A percentile compares a stretch with the other conserved stretches of the same genome.
phyloP scores from a whole-genome alignment of 768 basidiomycete species.

The Sporobolomyces pararoseus region DNA sequence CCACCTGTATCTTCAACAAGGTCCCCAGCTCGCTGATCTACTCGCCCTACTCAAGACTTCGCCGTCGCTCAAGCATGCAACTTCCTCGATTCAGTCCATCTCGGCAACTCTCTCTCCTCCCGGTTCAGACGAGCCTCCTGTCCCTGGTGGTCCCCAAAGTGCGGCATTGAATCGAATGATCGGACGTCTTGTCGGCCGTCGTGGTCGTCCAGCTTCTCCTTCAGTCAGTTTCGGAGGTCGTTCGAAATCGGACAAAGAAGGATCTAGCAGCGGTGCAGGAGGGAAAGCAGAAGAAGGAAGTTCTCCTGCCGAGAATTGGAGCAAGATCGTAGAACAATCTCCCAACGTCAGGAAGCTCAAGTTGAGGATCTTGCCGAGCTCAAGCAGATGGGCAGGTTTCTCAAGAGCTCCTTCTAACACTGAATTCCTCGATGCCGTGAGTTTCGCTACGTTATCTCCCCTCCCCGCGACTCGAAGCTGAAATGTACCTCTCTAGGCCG shows the following conservation, averaged over 20 bases:
- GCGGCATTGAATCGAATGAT: neutral
- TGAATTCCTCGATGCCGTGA: slow-evolving; percentile 14
- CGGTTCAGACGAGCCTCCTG: neutral
- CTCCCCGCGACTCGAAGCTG: too few species aligned
- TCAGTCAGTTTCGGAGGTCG: slow-evolving; percentile 2
- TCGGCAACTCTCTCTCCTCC: slow-evolving; percentile 3
- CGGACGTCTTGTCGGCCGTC: neutral
- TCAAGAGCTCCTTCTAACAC: neutral
- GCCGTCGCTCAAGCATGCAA: neutral
- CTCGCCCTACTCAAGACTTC: neutral
- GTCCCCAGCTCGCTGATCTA: neutral
- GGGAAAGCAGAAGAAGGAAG: neutral
- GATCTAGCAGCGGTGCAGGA: too few species aligned
- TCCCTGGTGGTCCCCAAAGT: neutral
- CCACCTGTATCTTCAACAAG: neutral
- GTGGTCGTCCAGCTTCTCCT: neutral
- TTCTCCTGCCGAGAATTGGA: slow-evolving; percentile 1
- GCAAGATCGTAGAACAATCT: neutral
- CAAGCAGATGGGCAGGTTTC: neutral
- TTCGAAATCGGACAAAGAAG: slow-evolving; percentile 1
- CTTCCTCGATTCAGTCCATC: neutral
- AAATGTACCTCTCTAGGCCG: neutral
- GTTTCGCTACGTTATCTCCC: neutral
- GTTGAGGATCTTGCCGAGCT: neutral
- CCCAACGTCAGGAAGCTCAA: slow-evolving; percentile 2